Conservation (phyloP, 257 asterid species). For the Catharanthus roseus region DNA sequence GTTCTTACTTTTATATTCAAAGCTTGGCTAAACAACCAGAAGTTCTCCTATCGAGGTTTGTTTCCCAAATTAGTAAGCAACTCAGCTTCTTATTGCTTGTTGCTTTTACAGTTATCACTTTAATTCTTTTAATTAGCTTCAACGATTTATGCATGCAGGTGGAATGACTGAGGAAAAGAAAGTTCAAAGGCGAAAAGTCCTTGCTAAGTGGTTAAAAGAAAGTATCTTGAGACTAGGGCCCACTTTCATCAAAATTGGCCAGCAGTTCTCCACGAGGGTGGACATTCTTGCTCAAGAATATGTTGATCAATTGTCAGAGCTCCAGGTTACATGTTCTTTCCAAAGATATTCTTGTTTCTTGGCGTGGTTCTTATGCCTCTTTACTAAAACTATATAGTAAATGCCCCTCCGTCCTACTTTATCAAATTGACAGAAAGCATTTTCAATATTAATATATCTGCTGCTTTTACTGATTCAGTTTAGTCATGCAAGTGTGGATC, state of each 20-base stretch:
- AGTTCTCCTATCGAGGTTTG: slow-evolving; percentile 82
- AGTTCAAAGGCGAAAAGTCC: slow-evolving; percentile 61
- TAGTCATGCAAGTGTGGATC: not conserved
- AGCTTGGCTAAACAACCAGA: slow-evolving; percentile 83
- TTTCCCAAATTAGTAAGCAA: not conserved
- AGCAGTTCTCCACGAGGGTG: slow-evolving; percentile 95
- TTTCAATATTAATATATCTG: not conserved
- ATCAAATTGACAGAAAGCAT: not conserved
- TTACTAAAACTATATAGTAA: not conserved
- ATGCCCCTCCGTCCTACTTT: not conserved
- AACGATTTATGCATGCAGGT: slow-evolving; percentile 40
- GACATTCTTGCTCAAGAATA: slow-evolving; percentile 99
- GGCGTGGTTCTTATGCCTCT: not conserved
- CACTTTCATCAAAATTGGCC: slow-evolving; percentile 95
- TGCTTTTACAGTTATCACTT: slow-evolving; percentile 6
- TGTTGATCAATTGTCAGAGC: slow-evolving; percentile 94
- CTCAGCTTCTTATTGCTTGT: not conserved
- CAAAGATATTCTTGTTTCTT: not conserved
- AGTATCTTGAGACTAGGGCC: slow-evolving; percentile 91
- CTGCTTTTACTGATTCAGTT: slow-evolving; percentile 2
- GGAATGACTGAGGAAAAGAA: slow-evolving; percentile 79
- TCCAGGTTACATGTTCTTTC: slow-evolving; percentile 49
- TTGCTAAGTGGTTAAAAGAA: slow-evolving; percentile 97
- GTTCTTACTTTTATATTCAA: slow-evolving; percentile 73
- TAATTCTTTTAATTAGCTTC: slow-evolving; percentile 16